These are phyloP conservation scores for Herpetomonas tarakana DNA, from an alignment of 208 protist genomes.

Conservation along the genomic window DNA sequence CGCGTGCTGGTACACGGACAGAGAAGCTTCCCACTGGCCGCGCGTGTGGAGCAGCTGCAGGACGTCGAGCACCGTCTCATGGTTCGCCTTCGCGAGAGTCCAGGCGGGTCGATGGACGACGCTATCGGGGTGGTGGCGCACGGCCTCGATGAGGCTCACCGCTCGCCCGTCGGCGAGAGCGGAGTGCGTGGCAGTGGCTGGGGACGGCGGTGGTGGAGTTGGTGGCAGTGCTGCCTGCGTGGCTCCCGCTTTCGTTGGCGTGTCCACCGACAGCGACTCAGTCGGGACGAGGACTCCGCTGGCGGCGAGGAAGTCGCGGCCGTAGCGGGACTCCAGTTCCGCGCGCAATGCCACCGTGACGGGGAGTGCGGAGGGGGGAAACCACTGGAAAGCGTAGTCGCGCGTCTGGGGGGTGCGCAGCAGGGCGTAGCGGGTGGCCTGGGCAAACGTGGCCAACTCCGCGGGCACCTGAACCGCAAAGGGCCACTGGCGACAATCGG, in stretches of 20 bases:
- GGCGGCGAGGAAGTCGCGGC: background rate
- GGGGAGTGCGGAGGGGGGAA: slow-evolving; percentile 38
- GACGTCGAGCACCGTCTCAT: slow-evolving; percentile 7
- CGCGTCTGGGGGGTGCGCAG: slow-evolving; percentile 30
- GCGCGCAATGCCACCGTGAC: slow-evolving; percentile 38
- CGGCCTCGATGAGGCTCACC: slow-evolving; percentile 16
- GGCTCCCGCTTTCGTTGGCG: no score
- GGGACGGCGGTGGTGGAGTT: no score
- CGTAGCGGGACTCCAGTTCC: slow-evolving; percentile 15
- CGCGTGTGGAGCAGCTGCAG: slow-evolving; percentile 17
- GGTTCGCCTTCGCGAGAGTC: background rate
- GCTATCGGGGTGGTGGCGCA: background rate
- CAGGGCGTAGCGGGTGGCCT: slow-evolving; percentile 60
- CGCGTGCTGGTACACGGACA: slow-evolving; percentile 44
- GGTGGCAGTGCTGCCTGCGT: slow-evolving; percentile 10
- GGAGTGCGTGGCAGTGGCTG: no score
- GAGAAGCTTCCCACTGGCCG: slow-evolving; percentile 58
- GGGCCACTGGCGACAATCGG: slow-evolving; percentile 1
- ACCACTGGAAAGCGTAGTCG: slow-evolving; percentile 43
- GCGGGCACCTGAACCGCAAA: slow-evolving; percentile 26
- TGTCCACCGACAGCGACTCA: background rate
- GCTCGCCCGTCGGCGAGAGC: no score
- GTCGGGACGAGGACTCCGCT: background rate
- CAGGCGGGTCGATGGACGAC: background rate
- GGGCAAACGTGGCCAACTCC: slow-evolving; percentile 39